Evolutionary conservation across 2,329 filamentous ascomycete genomes (phyloP), one percentile per base, ranked within the genome.

Genomic region (Periconia sp.): DNA sequence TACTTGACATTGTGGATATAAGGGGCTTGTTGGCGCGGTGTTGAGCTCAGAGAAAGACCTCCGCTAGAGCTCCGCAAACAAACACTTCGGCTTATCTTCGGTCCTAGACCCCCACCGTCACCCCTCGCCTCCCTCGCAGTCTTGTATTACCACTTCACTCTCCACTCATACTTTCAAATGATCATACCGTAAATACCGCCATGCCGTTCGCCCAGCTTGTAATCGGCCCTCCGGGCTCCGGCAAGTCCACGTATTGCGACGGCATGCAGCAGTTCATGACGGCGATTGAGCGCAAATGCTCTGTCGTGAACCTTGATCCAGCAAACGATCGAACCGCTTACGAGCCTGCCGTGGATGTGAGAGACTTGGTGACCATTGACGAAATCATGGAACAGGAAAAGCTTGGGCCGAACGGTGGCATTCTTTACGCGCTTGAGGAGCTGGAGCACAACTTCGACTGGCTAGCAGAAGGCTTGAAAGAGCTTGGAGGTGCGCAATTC

Each of bases 211-310:
- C 79, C n/a, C 90, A 96, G 77, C 86, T 97, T 42, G 86, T 96
- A 37, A 86, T 96, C 65, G 94, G 94, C n/a, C 93, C 92, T 62
- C 94, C 94, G 7, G 94, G 94, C 66, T 87, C 92, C 30, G 94
- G 94, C 56, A 99, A 99, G 79, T 97, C 92, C 60, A 99, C 94
- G 8, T 97, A 96, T 74, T 97, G 93, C 80, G 91, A 97, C 85
- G 94, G 94, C 71, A 96, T 99, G 90, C 91, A 97, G 70, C 94
- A 99, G 77, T 99, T 99, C 78, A 89, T 97, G 82, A 88, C 88
- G 61, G 93, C 94, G 59, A 96, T 99, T 71, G 92, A 92, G 56
- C 89, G 94, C 52, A 92, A 95, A 74, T 96, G 91, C 79, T 95
- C 91, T 15, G 87, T 97, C 37, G 91, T 97, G 54, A 99, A 99